Conservation (phyloP, 805 yeast genomes). For the Sungouiozyma intestinalis region DNA sequence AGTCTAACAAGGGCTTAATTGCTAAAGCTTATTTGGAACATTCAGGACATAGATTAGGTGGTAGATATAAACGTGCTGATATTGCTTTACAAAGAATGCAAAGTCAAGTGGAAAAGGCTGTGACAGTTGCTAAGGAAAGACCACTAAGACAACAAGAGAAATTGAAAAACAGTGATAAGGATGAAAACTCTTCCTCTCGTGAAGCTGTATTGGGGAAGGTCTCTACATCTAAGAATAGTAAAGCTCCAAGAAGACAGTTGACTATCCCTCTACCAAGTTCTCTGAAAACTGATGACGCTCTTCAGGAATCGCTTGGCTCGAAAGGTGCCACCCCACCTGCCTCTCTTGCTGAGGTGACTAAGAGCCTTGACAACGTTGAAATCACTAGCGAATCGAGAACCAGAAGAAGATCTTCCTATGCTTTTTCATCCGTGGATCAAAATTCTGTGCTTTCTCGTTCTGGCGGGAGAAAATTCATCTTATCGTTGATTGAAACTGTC, state of each 20-base stretch:
- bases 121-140: slow-evolving; percentile 85
- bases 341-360: slow-evolving; percentile 22
- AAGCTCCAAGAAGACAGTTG: slow-evolving; percentile 80
- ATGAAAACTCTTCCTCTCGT: slow-evolving; percentile 23
- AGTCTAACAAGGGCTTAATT: slow-evolving; percentile 58
- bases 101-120: slow-evolving; percentile 94
- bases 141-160: slow-evolving; percentile 47
- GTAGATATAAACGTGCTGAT: slow-evolving; percentile 73
- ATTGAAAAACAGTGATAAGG: slow-evolving; percentile 8
- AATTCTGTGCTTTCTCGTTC: slow-evolving; percentile 27
- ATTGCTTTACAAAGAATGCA: slow-evolving; percentile 95
- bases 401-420: slow-evolving; percentile 30
- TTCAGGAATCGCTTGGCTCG: not conserved
- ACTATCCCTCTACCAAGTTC: slow-evolving; percentile 36
- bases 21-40: slow-evolving; percentile 88
- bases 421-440: slow-evolving; percentile 27
- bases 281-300: slow-evolving; percentile 8
- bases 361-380: slow-evolving; percentile 25
- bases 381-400: slow-evolving; percentile 16
- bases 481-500: slow-evolving; percentile 66
- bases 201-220: slow-evolving; percentile 90
- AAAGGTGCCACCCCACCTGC: slow-evolving; percentile 12
- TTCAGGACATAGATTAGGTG: slow-evolving; percentile 84
- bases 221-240: slow-evolving; percentile 67
- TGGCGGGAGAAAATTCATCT: slow-evolving; percentile 41